Evolutionary conservation across 73 alveolate species (phyloP), one percentile per base, ranked within the genome.

Genomic region (Blepharisma stoltei): DNA sequence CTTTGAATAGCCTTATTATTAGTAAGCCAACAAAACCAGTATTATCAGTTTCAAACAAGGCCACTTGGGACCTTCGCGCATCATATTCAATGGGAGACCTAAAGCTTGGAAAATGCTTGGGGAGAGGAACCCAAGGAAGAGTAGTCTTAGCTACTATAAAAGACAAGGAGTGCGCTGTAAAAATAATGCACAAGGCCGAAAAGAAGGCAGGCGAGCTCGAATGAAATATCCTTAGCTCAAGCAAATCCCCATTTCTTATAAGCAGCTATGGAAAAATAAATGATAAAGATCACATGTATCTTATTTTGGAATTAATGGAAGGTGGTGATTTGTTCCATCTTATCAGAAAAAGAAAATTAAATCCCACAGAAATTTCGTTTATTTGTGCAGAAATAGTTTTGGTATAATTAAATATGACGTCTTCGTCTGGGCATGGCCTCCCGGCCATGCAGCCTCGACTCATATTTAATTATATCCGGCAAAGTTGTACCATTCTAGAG

Each of bases 341-440:
- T 23, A 69, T 69, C 4, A 23, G 65, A 69, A 23, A 43, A 69
- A 23, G 27, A 44, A 23, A 43, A 69, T 43, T 69, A 11, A 9
- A 43, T 14, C 32, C 9, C 1, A 11, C 79, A n/a, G 38, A 23
- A 37, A 25, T 69, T 43, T 14, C 25, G 14, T 18, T 18, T 38
- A 23, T 69, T 14, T 23, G 71, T 44, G 79, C 60, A 1, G 84
- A 89, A 78, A 68, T 87, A 6, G 81, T 91, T 25, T 23, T 53
- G 49, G 80, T n/a, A n/a, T n/a, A n/a, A n/a, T n/a, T n/a, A n/a
- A n/a, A n/a, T n/a, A n/a, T n/a, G n/a, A n/a, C n/a, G n/a, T n/a
- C n/a, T n/a, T n/a, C n/a, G n/a, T n/a, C n/a, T n/a, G n/a, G n/a
- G n/a, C n/a, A n/a, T n/a, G n/a, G n/a, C n/a, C n/a, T n/a, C n/a